Conservation (phyloP, 495 filamentous ascomycete species). For the Podospora tetraspora region DNA sequence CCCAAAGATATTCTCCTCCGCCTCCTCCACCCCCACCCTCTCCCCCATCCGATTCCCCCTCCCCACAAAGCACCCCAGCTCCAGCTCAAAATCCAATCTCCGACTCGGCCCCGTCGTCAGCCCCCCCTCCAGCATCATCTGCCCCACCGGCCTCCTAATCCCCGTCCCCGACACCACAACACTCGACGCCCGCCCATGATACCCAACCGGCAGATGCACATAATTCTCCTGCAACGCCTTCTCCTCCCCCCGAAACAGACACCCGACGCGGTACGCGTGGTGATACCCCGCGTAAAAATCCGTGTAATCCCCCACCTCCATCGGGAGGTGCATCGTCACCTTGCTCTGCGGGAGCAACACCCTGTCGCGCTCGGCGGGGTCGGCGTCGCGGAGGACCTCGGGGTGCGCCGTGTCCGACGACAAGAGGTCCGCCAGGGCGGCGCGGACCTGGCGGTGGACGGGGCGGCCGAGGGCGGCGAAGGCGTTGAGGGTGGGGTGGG, state of each 20-base stretch:
- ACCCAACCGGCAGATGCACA: conserved; percentile 82
- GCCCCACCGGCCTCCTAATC: conserved; percentile 73
- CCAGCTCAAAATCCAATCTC: conserved; percentile 80
- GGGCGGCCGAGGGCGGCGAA: conserved; percentile 74
- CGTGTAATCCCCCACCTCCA: conserved; percentile 91
- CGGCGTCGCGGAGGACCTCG: conserved; percentile 34
- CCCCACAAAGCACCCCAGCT: conserved; percentile 78
- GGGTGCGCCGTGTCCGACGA: conserved; percentile 41
- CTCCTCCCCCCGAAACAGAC: conserved; percentile 73
- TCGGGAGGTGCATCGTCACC: conserved; percentile 71
- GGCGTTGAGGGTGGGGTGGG: conserved; percentile 66
- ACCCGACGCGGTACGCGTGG: conserved; percentile 78
- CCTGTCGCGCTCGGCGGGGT: conserved; percentile 19
- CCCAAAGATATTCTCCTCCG: conserved; percentile 77
- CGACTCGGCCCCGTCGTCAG: conserved; percentile 60
- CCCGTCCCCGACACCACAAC: conserved; percentile 72
- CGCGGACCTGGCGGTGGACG: conserved; percentile 65
- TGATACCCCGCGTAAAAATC: conserved; percentile 94
- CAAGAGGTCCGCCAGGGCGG: conserved; percentile 69
- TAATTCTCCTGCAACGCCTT: conserved; percentile 89
- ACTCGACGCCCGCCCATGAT: conserved; percentile 77
- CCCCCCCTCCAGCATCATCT: conserved; percentile 62
- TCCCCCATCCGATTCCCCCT: conserved; percentile 61
- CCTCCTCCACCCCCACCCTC: conserved; percentile 53
- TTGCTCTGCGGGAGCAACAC: conserved; percentile 48